Percentiles rank a stretch among this genome's conserved stretches.
Evolutionary conservation across 257 asterid species (phyloP).

Genomic region (Dorcoceras hygrometricum): DNA sequence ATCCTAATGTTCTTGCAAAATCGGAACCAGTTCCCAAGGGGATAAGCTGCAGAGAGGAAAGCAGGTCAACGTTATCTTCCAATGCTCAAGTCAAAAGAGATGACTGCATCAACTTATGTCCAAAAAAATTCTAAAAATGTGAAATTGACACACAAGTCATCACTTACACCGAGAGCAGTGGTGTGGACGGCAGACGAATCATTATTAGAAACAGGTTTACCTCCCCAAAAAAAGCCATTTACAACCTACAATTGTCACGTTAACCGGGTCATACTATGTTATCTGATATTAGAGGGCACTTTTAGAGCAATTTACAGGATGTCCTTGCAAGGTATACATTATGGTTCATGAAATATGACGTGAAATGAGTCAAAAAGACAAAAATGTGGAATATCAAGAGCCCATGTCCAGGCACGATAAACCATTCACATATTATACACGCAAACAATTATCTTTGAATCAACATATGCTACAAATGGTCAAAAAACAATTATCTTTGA

Average conservation of each 20-base stretch:
- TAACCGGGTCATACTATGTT: neutral
- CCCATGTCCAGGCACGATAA: constrained; percentile 6
- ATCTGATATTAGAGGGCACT: constrained; percentile 13
- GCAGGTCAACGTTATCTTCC: constrained; percentile 22
- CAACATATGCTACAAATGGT: neutral
- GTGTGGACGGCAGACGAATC: constrained; percentile 38
- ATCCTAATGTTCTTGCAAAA: constrained; percentile 84
- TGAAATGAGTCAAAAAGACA: neutral
- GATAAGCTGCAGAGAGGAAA: constrained; percentile 59
- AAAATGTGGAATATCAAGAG: neutral
- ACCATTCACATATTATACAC: neutral
- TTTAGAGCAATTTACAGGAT: neutral
- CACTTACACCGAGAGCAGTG: constrained; percentile 90
- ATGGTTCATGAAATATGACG: constrained; percentile 10
- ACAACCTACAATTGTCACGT: constrained; percentile 56
- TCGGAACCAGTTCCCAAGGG: constrained; percentile 97
- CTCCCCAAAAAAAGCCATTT: constrained; percentile 84
- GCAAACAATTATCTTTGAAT: neutral
- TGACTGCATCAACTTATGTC: constrained; percentile 18
- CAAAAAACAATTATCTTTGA: neutral
- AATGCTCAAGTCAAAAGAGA: constrained; percentile 22
- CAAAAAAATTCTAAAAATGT: constrained; percentile 10
- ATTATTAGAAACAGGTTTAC: constrained; percentile 58
- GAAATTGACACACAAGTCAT: constrained; percentile 16
- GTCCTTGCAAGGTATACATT: neutral